Conservation (phyloP, 164 flowering plant genomes). For the Kingdonia uniflora region DNA sequence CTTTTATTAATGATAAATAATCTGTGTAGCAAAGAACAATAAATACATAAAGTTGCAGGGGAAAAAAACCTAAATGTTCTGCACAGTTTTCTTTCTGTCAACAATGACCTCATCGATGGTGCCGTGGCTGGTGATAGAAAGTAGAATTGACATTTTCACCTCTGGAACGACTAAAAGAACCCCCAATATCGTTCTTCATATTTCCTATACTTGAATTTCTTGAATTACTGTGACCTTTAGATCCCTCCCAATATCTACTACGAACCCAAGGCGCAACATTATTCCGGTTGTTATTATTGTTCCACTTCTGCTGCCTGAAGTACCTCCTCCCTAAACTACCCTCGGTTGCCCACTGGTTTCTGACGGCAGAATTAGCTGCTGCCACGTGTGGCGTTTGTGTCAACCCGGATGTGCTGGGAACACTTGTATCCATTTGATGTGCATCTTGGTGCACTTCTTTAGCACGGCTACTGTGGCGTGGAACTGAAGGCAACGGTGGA, state of each 20-base stretch:
- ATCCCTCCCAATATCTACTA: conserved; percentile 29
- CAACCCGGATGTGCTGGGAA: conserved; percentile 21
- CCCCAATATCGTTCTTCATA: conserved; percentile 16
- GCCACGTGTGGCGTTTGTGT: conserved; percentile 10
- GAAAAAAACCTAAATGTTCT: conserved; percentile 7
- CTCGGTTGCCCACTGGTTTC: conserved; percentile 17
- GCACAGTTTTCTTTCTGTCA: conserved; percentile 20
- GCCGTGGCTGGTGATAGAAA: conserved; percentile 21
- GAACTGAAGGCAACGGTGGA: conserved; percentile 72
- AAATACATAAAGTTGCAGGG: conserved; percentile 21
- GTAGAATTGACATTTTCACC: conserved; percentile 14
- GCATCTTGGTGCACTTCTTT: conserved; percentile 17
- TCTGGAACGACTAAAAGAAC: conserved; percentile 13
- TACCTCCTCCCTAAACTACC: conserved; percentile 42
- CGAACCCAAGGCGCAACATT: conserved; percentile 38
- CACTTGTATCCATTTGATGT: conserved; percentile 11
- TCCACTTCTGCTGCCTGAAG: conserved; percentile 65
- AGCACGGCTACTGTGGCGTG: conserved; percentile 18
- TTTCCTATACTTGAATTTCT: conserved; percentile 25
- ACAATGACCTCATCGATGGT: conserved; percentile 18
- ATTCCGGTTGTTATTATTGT: conserved; percentile 13
- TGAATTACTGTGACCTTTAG: conserved; percentile 18
- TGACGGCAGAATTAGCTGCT: conserved; percentile 11
- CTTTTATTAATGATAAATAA: not conserved
- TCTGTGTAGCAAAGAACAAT: conserved; percentile 21